Percentiles rank a stretch among this genome's conserved stretches.
These are phyloP conservation scores for Uronychia binucleata DNA, from an alignment of 73 alveolate genomes.

Conservation along the genomic window DNA sequence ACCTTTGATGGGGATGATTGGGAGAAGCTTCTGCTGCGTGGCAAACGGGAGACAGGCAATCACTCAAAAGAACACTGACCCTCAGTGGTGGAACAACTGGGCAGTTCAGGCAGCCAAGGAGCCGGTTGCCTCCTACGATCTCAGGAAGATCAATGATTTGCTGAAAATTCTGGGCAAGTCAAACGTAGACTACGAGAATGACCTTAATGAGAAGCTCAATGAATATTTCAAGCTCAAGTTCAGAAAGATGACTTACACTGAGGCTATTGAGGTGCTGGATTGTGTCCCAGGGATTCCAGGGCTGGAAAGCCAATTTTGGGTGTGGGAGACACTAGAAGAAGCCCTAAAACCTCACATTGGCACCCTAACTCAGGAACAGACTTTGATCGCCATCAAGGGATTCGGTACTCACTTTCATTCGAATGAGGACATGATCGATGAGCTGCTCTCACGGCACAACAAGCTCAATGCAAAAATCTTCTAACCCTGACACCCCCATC, in stretches of 20 bases:
- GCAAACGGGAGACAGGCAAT: neutral
- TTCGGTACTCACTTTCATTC: conserved; percentile 23
- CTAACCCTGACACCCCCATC: no score
- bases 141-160: neutral
- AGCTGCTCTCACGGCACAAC: neutral
- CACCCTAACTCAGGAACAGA: conserved; percentile 2
- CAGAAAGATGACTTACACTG: conserved; percentile 28
- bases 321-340: conserved; percentile 68
- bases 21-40: neutral
- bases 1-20: neutral
- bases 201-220: conserved; percentile 1
- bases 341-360: conserved; percentile 32
- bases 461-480: neutral
- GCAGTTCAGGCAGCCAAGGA: neutral
- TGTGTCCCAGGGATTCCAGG: neutral
- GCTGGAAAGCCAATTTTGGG: conserved; percentile 54
- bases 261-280: conserved; percentile 20
- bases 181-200: neutral
- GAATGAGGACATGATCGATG: conserved; percentile 10
- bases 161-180: neutral
- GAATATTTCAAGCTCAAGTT: conserved; percentile 53
- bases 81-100: neutral
- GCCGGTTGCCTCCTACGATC: neutral
- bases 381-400: neutral
- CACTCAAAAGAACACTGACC: neutral